Percentiles rank a stretch among this genome's conserved stretches.
Evolutionary conservation across 768 basidiomycete genomes (phyloP).

Genomic region (Russula dissimulans): DNA sequence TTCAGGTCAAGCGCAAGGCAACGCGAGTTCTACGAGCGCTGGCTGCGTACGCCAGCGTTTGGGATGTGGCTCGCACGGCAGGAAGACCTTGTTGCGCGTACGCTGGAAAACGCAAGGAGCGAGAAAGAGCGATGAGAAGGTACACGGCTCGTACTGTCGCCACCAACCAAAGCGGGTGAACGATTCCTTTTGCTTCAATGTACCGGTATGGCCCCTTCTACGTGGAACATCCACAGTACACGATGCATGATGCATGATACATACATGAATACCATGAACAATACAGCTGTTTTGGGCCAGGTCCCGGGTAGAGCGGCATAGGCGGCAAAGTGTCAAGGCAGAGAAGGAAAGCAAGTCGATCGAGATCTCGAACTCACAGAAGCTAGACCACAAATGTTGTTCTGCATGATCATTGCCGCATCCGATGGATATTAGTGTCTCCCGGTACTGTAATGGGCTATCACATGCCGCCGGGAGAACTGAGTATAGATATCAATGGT

Average conservation of each 20-base stretch:
- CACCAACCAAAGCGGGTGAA: background rate
- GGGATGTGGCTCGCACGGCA: slow-evolving; percentile 72
- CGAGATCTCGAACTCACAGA: background rate
- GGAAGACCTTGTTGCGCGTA: slow-evolving; percentile 57
- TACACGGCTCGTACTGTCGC: background rate
- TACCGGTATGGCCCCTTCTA: background rate
- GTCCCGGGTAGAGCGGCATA: background rate
- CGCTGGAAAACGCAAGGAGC: slow-evolving; percentile 30
- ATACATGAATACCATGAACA: background rate
- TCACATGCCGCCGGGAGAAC: too few relatives aligned
- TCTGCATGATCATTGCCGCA: background rate
- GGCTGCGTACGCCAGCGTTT: slow-evolving; percentile 69
- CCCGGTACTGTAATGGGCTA: too few relatives aligned
- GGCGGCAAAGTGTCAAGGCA: background rate
- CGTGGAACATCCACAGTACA: too few relatives aligned
- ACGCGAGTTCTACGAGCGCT: slow-evolving; percentile 68
- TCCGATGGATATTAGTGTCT: background rate
- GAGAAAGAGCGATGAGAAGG: background rate
- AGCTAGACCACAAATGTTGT: background rate
- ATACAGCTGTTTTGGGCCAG: background rate
- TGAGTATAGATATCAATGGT: too few relatives aligned
- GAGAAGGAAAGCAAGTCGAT: background rate
- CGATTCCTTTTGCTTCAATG: background rate
- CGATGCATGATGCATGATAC: background rate
- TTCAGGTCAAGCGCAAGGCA: slow-evolving; percentile 60